Evolutionary conservation across 2,329 filamentous ascomycete species (phyloP).

Genomic region (Drechmeria coniospora): DNA sequence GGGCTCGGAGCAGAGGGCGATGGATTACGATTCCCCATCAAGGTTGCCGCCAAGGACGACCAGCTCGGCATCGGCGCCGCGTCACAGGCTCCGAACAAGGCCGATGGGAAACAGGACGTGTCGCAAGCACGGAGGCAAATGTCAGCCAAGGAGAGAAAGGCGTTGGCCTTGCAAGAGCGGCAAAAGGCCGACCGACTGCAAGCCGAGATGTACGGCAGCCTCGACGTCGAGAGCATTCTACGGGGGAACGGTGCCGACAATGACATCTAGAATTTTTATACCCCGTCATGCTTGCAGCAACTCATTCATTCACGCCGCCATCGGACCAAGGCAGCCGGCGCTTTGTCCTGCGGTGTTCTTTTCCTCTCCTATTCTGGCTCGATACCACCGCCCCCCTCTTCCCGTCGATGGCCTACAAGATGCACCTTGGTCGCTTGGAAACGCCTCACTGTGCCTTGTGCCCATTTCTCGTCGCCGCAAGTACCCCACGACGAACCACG

Average conservation of each 20-base stretch:
- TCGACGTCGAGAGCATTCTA: constrained; percentile 65
- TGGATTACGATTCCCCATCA: constrained; percentile 64
- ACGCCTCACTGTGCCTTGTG: no score
- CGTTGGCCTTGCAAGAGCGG: no score
- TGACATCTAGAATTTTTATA: neutral
- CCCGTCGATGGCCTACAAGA: no score
- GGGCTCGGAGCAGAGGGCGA: constrained; percentile 59
- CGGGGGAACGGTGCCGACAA: constrained; percentile 19
- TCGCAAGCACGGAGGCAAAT: constrained; percentile 42
- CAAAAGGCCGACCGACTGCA: constrained; percentile 44
- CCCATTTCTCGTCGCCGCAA: no score
- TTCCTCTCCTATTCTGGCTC: no score
- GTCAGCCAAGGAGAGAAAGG: constrained; percentile 37
- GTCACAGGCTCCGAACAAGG: constrained; percentile 7
- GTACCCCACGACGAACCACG: no score
- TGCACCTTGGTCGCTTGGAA: no score
- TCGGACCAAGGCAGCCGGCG: no score
- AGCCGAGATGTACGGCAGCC: constrained; percentile 56
- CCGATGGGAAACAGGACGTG: constrained; percentile 21
- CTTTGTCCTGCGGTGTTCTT: no score
- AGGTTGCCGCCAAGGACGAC: constrained; percentile 55
- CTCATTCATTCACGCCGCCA: no score
- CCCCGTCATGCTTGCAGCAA: no score
- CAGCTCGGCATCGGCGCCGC: constrained; percentile 55
- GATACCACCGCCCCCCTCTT: no score